A percentile compares a stretch with the other conserved stretches of the same genome.
phyloP scores from a whole-genome alignment of 1,284 basidiomycete genomes.

The Apiotrichum porosum region DNA sequence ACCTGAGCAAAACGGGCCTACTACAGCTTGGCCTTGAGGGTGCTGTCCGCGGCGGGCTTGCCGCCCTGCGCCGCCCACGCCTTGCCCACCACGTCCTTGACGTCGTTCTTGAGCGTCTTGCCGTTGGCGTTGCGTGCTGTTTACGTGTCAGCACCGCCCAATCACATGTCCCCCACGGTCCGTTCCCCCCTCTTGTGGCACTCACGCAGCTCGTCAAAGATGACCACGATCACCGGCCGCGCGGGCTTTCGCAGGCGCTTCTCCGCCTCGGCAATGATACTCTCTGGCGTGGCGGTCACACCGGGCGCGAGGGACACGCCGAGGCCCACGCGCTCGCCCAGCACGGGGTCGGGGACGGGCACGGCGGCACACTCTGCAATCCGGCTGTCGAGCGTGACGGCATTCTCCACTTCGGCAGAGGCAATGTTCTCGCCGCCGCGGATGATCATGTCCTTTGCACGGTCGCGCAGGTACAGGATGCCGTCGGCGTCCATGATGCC shows the following conservation, averaged over 20 bases:
- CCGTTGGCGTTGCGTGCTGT: constrained; percentile 14
- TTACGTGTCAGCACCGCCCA: background rate
- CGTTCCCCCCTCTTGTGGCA: background rate
- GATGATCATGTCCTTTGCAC: constrained; percentile 36
- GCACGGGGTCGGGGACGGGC: constrained; percentile 30
- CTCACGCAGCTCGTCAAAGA: constrained; percentile 15
- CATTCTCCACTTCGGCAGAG: constrained; percentile 42
- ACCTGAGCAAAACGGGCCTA: no score
- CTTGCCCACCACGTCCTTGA: constrained; percentile 16
- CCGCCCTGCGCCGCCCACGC: constrained; percentile 12
- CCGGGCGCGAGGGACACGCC: constrained; percentile 28
- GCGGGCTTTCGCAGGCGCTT: constrained; percentile 17
- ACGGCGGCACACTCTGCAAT: constrained; percentile 37
- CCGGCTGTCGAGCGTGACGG: constrained; percentile 28
- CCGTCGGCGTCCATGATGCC: constrained; percentile 35
- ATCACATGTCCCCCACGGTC: no score
- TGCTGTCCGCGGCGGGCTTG: no score
- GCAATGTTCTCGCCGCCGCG: constrained; percentile 46
- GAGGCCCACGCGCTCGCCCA: constrained; percentile 41
- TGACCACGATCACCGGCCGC: constrained; percentile 10
- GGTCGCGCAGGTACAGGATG: constrained; percentile 26
- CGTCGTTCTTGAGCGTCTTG: constrained; percentile 16
- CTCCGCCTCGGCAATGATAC: constrained; percentile 11
- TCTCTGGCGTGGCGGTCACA: constrained; percentile 1
- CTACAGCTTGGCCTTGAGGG: no score